Evolutionary conservation across 768 basidiomycete genomes (phyloP), one percentile per base, ranked within the genome.

Genomic region (Pulveroboletus sp.): DNA sequence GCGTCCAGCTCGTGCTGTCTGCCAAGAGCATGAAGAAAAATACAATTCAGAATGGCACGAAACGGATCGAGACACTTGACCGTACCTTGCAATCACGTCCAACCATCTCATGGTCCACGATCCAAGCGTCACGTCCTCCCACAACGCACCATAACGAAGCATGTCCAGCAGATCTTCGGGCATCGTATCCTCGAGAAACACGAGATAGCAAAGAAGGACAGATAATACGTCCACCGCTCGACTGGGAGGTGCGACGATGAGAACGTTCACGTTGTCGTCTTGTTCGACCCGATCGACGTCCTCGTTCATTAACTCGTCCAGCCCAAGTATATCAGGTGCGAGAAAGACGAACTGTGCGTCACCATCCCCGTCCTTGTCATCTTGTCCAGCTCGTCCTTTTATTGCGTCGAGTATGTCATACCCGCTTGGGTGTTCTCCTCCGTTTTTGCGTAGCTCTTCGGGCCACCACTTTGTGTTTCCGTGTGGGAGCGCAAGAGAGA

Each of bases 401-500:
- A 11, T 27, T 17, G 6, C n/a, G 7, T 4, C 3, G 7, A 5
- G 10, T 5, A n/a, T 2, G 14, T 31, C 31, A 5, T 6, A 14
- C 24, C 28, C 21, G 8, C 17, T 2, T 7, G 3, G 5, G 30
- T 21, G 1, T 2, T 4, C 10, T 15, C 1, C 11, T 7, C 8
- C 38, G 5, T 17, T 24, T 3, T 28, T 10, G 30, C 32, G 43
- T 4, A 30, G 30, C n/a, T 26, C 35, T 15, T 44, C 24, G 14
- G 43, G 40, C 40, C 47, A 53, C 47, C 52, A 41, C 39, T 28
- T 27, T 5, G 10, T 6, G 17, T 26, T 53, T 13, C 40, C 43
- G 40, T 71, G 64, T 2, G 75, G 76, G 38, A 77, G 53, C 15
- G 69, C 68, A 8, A 75, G 57, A 6, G 65, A 66, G 32, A 78